Evolutionary conservation across 495 filamentous ascomycete genomes (phyloP), one percentile per base, ranked within the genome.

Genomic region (Neurospora terricola): DNA sequence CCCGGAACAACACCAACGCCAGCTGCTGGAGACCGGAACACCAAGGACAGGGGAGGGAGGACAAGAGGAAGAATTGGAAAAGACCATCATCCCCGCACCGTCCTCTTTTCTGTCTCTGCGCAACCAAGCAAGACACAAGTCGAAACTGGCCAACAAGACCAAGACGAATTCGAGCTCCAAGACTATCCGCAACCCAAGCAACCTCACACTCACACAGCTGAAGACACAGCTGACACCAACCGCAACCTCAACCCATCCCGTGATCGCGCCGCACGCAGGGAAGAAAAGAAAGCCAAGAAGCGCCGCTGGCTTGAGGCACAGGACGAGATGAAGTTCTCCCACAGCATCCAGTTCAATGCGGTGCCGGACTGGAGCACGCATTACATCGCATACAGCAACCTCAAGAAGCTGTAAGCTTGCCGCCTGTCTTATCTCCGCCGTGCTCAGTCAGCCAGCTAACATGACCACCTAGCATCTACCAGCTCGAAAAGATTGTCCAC

Each of bases 311-410:
- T 90, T 59, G 86, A 88, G 73, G 81, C 88, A 79, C 88, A 84
- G 71, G 89, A 90, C 90, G 93, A 94, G 75, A 99, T 99, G 96
- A 98, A 98, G 89, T 99, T 99, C 87, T 98, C 96, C 69, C 96
- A 98, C 80, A 98, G 96, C 83, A 90, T 99, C 76, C 96, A 99
- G 84, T 99, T 99, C 84, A 99, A 99, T 83, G 94, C 96, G 72
- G 96, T 99, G 72, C 96, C 96, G 27, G 96, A 99, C 80, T 99
- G 96, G 96, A 98, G 94, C 84, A 92, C 90, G 74, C 89, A 97
- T 82, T 99, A 99, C 81, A 96, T 99, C 77, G 91, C 94, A 71
- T 99, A 99, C 82, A 97, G 93, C 81, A 98, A 97, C 78, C 88
- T 98, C 75, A 99, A 99, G 88, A 99, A 99, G 86, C 85, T 97